These are phyloP conservation scores for Nitzschia sp. DNA, from an alignment of 108 stramenopile species.

Conservation along the genomic window DNA sequence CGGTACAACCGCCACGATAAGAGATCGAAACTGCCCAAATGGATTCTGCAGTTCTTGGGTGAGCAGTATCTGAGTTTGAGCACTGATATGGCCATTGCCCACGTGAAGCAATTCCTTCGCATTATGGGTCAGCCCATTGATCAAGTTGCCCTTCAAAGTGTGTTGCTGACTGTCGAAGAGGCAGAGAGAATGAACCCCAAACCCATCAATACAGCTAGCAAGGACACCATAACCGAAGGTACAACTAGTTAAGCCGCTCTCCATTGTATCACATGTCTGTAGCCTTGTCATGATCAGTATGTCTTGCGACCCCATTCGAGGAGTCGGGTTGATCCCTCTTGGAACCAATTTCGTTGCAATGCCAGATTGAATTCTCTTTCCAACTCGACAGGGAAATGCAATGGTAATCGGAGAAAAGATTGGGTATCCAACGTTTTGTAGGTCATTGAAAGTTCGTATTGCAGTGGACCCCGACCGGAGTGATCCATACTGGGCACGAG, in stretches of 20 bases:
- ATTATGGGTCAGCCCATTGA: slow-evolving; percentile 98
- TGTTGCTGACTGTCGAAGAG: slow-evolving; percentile 79
- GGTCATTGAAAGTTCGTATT: slow-evolving; percentile 44
- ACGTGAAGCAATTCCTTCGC: slow-evolving; percentile 78
- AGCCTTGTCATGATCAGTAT: background rate
- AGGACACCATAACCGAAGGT: background rate
- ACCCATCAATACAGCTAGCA: too few species aligned
- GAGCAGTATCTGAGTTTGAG: slow-evolving; percentile 91
- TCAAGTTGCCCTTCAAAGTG: slow-evolving; percentile 79
- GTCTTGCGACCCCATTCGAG: slow-evolving; percentile 69
- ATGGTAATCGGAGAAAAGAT: slow-evolving; percentile 55
- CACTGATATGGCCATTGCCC: slow-evolving; percentile 85
- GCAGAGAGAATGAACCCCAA: slow-evolving; percentile 62
- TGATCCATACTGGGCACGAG: slow-evolving; percentile 68
- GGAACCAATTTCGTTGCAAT: slow-evolving; percentile 44
- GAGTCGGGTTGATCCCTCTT: slow-evolving; percentile 74
- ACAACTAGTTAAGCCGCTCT: too few species aligned
- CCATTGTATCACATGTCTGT: too few species aligned
- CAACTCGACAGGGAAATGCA: slow-evolving; percentile 64
- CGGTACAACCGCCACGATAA: slow-evolving; percentile 96
- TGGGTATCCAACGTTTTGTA: slow-evolving; percentile 36
- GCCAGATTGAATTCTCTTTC: slow-evolving; percentile 62
- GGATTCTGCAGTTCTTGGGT: slow-evolving; percentile 93
- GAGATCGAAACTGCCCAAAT: slow-evolving; percentile 93
- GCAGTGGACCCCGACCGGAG: slow-evolving; percentile 62